These are phyloP conservation scores for Nidularia sp. DNA, from an alignment of 768 basidiomycete genomes.

Conservation along the genomic window DNA sequence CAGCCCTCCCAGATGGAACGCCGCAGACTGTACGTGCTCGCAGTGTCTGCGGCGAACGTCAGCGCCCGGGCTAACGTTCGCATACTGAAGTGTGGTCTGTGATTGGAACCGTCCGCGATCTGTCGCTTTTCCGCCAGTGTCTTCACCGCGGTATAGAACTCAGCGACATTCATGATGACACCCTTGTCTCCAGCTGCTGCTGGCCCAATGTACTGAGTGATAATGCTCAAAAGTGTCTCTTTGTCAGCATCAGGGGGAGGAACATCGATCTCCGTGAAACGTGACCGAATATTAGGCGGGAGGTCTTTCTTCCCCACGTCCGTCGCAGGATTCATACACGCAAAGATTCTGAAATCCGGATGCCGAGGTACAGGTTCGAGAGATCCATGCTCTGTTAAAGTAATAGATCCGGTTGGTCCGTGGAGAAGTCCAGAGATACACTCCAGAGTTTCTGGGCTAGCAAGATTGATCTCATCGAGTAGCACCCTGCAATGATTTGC, in stretches of 20 bases:
- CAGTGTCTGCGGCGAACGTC: slow-evolving; percentile 83
- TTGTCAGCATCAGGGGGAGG: slow-evolving; percentile 90
- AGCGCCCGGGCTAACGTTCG: slow-evolving; percentile 89
- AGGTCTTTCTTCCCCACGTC: slow-evolving; percentile 98
- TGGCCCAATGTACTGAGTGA: slow-evolving; percentile 85
- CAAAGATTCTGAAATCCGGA: slow-evolving; percentile 93
- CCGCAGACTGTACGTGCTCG: slow-evolving; percentile 71
- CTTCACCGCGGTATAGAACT: slow-evolving; percentile 85
- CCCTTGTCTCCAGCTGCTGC: slow-evolving; percentile 81
- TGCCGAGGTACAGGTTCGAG: slow-evolving; percentile 88
- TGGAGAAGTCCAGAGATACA: slow-evolving; percentile 86
- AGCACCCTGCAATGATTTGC: slow-evolving; percentile 59
- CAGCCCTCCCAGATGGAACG: slow-evolving; percentile 95
- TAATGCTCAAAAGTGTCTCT: slow-evolving; percentile 84
- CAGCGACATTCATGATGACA: slow-evolving; percentile 85
- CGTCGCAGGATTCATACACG: slow-evolving; percentile 99
- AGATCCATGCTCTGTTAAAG: slow-evolving; percentile 89
- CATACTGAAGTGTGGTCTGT: slow-evolving; percentile 95
- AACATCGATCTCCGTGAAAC: slow-evolving; percentile 95
- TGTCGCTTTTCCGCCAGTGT: slow-evolving; percentile 64
- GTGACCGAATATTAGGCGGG: slow-evolving; percentile 81
- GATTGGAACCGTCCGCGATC: slow-evolving; percentile 92
- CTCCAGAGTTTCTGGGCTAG: slow-evolving; percentile 91
- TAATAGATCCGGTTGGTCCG: slow-evolving; percentile 83
- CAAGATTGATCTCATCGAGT: slow-evolving; percentile 94